Evolutionary conservation across 1,284 basidiomycete genomes (phyloP).

Genomic region (Ceratobasidium sp.): DNA sequence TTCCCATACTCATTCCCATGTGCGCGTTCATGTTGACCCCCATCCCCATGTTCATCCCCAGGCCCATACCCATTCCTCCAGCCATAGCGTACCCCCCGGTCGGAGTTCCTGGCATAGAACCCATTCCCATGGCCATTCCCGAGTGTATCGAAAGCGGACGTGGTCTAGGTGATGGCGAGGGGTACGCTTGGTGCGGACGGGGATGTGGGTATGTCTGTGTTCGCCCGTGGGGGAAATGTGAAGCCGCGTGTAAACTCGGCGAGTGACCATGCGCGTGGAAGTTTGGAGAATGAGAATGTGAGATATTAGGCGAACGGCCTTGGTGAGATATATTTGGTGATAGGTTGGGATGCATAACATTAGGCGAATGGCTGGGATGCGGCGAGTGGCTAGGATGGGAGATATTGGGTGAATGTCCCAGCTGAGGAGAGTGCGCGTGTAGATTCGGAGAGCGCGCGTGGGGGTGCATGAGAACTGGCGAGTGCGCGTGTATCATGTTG

Average conservation of each 20-base stretch:
- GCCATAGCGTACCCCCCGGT: slow-evolving; percentile 14
- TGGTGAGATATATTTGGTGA: slow-evolving; percentile 7
- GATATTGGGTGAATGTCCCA: slow-evolving; percentile 14
- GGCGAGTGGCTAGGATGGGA: slow-evolving; percentile 26
- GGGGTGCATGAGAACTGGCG: slow-evolving; percentile 28
- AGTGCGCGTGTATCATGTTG: slow-evolving; percentile 24
- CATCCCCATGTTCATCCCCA: neutral
- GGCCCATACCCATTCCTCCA: neutral
- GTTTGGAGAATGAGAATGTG: slow-evolving; percentile 4
- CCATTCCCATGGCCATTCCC: slow-evolving; percentile 23
- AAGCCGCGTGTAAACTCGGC: slow-evolving; percentile 24
- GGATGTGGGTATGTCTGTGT: slow-evolving; percentile 32
- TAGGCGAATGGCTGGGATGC: slow-evolving; percentile 20
- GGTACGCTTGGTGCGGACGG: slow-evolving; percentile 34
- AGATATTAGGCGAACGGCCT: slow-evolving; percentile 2
- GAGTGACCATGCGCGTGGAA: slow-evolving; percentile 37
- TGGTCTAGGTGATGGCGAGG: slow-evolving; percentile 36
- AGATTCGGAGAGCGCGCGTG: slow-evolving; percentile 7
- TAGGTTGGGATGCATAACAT: neutral
- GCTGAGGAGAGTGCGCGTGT: slow-evolving; percentile 31
- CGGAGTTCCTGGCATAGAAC: slow-evolving; percentile 20
- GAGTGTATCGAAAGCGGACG: slow-evolving; percentile 34
- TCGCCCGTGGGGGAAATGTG: slow-evolving; percentile 22
- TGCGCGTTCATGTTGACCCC: neutral
- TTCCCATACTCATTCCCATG: slow-evolving; percentile 21